Evolutionary conservation across 2,329 filamentous ascomycete genomes (phyloP).

Genomic region (Botrytis medusae): DNA sequence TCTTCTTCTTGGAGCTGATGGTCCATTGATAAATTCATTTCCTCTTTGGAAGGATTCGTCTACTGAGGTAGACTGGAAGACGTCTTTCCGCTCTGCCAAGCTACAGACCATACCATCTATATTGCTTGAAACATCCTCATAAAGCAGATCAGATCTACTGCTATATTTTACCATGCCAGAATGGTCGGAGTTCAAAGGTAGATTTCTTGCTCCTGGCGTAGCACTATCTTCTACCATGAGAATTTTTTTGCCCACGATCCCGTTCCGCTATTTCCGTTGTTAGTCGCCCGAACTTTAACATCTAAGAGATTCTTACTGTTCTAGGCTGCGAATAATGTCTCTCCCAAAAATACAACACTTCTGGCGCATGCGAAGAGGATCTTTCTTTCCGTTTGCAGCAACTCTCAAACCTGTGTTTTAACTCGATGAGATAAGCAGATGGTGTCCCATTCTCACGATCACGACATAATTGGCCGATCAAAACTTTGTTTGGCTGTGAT

Average conservation of each 20-base stretch:
- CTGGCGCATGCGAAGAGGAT: background rate
- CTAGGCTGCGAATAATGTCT: slow-evolving; percentile 1
- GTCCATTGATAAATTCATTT: background rate
- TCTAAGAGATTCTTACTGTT: background rate
- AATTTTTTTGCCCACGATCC: background rate
- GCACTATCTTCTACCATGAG: slow-evolving; percentile 17
- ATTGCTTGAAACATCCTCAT: slow-evolving; percentile 15
- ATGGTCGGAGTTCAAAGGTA: slow-evolving; percentile 15
- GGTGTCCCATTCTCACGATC: slow-evolving; percentile 8
- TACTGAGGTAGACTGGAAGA: background rate
- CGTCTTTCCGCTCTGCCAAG: background rate
- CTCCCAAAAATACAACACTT: slow-evolving; percentile 21
- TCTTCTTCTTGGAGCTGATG: background rate
- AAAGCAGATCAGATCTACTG: background rate
- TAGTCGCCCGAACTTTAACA: background rate
- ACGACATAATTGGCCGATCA: slow-evolving; percentile 12
- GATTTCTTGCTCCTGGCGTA: slow-evolving; percentile 8
- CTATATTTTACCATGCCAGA: slow-evolving; percentile 20
- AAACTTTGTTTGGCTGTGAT: slow-evolving; percentile 17
- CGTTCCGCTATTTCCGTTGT: background rate
- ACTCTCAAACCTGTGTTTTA: slow-evolving; percentile 9
- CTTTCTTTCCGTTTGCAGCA: slow-evolving; percentile 6
- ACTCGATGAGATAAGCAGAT: background rate
- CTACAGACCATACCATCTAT: slow-evolving; percentile 6
- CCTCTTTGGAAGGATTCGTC: background rate